Evolutionary conservation across 257 asterid genomes (phyloP), one percentile per base, ranked within the genome.

Genomic region (Ocimum tenuiflorum): DNA sequence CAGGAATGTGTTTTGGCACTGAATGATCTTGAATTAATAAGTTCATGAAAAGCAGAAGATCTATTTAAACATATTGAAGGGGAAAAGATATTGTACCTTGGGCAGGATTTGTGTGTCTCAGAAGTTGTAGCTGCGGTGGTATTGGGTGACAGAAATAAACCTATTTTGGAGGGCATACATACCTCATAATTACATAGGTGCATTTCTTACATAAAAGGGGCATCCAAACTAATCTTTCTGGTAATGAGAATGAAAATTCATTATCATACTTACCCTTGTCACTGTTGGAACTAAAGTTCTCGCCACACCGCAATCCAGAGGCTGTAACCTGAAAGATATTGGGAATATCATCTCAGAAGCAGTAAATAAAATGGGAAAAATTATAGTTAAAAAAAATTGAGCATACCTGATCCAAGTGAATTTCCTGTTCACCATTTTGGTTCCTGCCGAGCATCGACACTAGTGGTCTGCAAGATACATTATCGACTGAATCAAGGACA

Each of bases 101-200:
- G 64, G 57, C 68, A 63, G 62, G 81, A 57, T 74, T 60, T 77
- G 24, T 33, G 77, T 56, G 59, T 73, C 66, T 69, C 67, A 29
- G 83, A 71, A 66, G 66, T 70, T 57, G 31, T 58, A 38, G 77
- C 65, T 63, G 55, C 65, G 49, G 67, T 47, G 58, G 65, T 67
- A 73, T 66, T 76, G 54, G 84, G 71, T 38, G 81, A 65, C 42
- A 47, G 76, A 52, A 62, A 66, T 57, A 68, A 76, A 72, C 83
- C 95, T 88, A 75, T 49, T 47, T 53, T 53, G 24, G 69, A 73
- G 65, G 66, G 19, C 33, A 67, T 24, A 55, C 13, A 27, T 24
- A 52, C 27, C 38, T 48, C 45, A 64, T 24, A 62, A 20, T 39
- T 62, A 38, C 45, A 50, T 39, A 22, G 15, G 29, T 17, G 36